Percentiles rank a stretch among this genome's conserved stretches.
Conservation (phyloP, 2,329 filamentous ascomycete species). For the Fusarium pseudocircinatum region DNA sequence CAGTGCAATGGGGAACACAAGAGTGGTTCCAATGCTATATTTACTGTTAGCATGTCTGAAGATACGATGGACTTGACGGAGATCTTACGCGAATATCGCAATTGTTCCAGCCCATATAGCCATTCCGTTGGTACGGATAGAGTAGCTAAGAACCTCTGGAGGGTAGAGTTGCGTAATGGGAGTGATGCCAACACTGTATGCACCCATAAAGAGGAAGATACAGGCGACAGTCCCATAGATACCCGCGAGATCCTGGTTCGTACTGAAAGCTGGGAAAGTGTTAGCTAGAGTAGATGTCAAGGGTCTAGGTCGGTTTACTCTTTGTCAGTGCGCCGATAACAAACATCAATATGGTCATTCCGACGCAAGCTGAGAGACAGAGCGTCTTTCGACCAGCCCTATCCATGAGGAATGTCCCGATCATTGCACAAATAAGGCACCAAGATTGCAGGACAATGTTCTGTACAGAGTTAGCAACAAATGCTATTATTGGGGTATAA, state of each 20-base stretch:
- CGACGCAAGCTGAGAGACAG: not conserved
- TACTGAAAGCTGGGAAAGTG: not conserved
- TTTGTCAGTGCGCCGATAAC: not conserved
- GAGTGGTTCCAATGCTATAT: not conserved
- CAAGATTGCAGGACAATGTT: not conserved
- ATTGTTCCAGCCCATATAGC: not conserved
- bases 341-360: not conserved
- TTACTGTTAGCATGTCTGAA: not conserved
- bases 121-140: not conserved
- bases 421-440: not conserved
- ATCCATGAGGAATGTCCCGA: not conserved
- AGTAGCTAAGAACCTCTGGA: not conserved
- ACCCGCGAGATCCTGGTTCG: not conserved
- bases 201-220: not conserved
- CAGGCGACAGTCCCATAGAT: not conserved
- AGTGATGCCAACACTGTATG: not conserved
- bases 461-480: accelerated
- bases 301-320: not conserved
- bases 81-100: not conserved
- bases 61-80: accelerated
- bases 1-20: not conserved
- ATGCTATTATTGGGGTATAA: accelerated
- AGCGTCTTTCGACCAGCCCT: not conserved
- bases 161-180: not conserved
- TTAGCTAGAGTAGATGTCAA: accelerated